Evolutionary conservation across 169 alveolate species (phyloP), one percentile per base, ranked within the genome.

Genomic region (Plasmodium fragile): DNA sequence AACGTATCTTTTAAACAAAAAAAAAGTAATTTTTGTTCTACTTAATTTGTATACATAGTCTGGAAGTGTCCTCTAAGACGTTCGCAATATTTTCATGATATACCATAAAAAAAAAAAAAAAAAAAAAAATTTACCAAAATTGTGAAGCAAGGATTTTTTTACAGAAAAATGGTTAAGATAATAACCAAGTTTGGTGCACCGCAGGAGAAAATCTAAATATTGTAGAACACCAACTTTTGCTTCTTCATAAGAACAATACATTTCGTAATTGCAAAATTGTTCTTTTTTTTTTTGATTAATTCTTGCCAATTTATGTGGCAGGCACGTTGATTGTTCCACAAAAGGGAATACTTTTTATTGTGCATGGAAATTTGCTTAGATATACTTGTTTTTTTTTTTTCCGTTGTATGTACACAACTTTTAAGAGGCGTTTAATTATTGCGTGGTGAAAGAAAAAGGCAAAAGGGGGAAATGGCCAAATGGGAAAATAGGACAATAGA

Each of bases 391-490:
- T 69, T n/a, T 22, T 49, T 81, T 43, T 16, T 79, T 79, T 22
- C 43, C 59, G 69, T 36, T 81, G 91, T 81, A 81, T 81, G 79
- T 81, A 81, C 91, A 81, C 79, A 81, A 49, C 77, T 52, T 81
- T 41, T 11, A 25, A 81, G 43, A 13, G 30, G 16, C 65, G 28
- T 3, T 18, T 52, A 8, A 8, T 7, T 11, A 18, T 7, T 18
- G 30, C 41, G 70, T 16, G 32, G n/a, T 81, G 43, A 81, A 81
- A 53, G 71, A 55, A 43, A 39, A 79, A 3, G 39, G 39, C 13
- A 79, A 79, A 43, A 45, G 11, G 55, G 55, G 18, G 18, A 45
- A 5, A 45, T 45, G 55, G 16, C 49, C 22, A 41, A 16, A 49
- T 49, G 59, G 59, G 59, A 18, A 49, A 49, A 7, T 49, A 6